Evolutionary conservation across 176 grass and related monocot genomes (phyloP), one percentile per base, ranked within the genome.

Genomic region (Paspalum notatum): DNA sequence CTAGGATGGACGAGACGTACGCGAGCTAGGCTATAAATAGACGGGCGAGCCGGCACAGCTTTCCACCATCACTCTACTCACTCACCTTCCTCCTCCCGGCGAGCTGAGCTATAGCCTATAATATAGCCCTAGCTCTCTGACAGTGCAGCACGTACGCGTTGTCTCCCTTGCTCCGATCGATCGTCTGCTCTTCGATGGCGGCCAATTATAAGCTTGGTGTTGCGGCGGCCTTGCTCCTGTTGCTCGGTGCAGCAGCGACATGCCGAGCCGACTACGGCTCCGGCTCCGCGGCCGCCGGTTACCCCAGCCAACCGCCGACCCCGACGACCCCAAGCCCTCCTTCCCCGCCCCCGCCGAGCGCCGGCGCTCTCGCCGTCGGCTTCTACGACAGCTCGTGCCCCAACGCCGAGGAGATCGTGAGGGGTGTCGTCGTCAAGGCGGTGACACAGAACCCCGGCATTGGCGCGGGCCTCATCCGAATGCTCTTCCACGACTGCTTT

Each of bases 401-500:
- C 0, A 0, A 45, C 7, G 82, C 60, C 11, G 87, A 89, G 50
- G 1, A 0, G 0, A 70, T 85, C 45, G 71, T 85, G 12, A 63
- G 45, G 17, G 50, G 24, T 0, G 52, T 65, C 37, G 72, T 90
- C 4, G 1, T 10, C 12, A 22, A 57, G 5, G 71, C 83, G 6
- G 21, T 69, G 25, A 3, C 0, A 4, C 2, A 18, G 15, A 50
- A 86, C 52, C 44, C 74, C 21, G 89, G 89, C 41, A 9, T 76
- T 7, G 89, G 75, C 0, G 84, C 80, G 0, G 84, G 80, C 1
- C 48, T 87, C 63, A 44, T 90, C n/a, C 62, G 84, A 2, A n/a
- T 90, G 80, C 53, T 68, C 48, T 91, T 91, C 84, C 89, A 91
- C 37, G 84, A 86, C 62, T 86, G 84, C 77, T 86, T 86, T 52